Base-by-base conservation (phyloP, 2,329 filamentous ascomycete species). In the Furcasterigmium sp. region DNA sequence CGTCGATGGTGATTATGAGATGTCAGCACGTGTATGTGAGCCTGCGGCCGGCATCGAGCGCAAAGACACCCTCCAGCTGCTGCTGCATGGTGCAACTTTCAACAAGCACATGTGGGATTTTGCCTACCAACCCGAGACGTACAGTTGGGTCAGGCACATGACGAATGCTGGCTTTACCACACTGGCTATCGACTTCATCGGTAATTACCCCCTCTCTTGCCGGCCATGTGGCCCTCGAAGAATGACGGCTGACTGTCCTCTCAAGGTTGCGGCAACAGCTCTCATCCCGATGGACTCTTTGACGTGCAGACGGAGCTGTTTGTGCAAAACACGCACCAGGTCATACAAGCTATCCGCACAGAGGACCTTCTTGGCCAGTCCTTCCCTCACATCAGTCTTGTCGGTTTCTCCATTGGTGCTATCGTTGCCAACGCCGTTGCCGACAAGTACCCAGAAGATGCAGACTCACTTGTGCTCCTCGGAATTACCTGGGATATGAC, bases 91-190 rank as follows among this genome's bases (percentile, higher is more conserved):
- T 9, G 51, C 51, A 8, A 47, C 52, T 19, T 54, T 53, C 25
- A 53, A 49, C 36, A 54, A 54, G 44, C 39, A 39, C 30, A 54
- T 53, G 49, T 52, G 49, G 52, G 49, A 53, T 40, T 41, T 48
- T 14, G 44, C 49, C 18, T 51, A 53, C 28, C 37, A 50, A 36
- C 50, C 52, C 5, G 52, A 53, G 39, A 53, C 30, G 26, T 53
- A 54, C 38, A 52, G 45, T 32, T 54, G 47, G 41, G 42, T 45
- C 17, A 30, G 44, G n/a, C 36, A 39, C 14, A 51, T 51, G 49
- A 49, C 17, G 19, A 30, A 32, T 8, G 51, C 47, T 23, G 51
- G 49, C 8, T 53, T 50, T 40, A 42, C 51, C 4, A 53, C 52
- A 7, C 30, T 54, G 17, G 52, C 51, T 3, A 29, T 54, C 28